These are phyloP conservation scores for Euphrasia arctica DNA, from an alignment of 305 asterid genomes.

Conservation along the genomic window DNA sequence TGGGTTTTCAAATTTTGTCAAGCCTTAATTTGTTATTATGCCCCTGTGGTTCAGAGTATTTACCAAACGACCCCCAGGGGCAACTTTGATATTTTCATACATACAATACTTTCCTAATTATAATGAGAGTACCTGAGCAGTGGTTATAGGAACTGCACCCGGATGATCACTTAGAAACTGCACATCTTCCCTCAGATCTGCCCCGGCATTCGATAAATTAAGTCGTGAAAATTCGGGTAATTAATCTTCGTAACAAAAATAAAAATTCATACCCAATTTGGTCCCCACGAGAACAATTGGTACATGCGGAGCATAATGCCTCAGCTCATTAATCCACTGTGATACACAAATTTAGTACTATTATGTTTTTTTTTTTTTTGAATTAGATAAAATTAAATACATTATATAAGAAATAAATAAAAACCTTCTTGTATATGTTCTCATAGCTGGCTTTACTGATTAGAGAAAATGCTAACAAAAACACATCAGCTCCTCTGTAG, in stretches of 20 bases:
- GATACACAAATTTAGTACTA: background rate
- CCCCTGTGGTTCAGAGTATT: background rate
- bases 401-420: background rate
- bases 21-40: background rate
- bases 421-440: conserved; percentile 77
- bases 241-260: background rate
- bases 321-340: conserved; percentile 75
- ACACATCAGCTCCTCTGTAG: conserved; percentile 91
- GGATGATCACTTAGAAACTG: conserved; percentile 75
- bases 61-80: background rate
- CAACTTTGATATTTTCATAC: background rate
- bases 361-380: background rate
- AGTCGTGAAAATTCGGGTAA: background rate
- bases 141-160: conserved; percentile 59
- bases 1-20: conserved; percentile 10
- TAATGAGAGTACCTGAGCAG: conserved; percentile 48
- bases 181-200: conserved; percentile 77
- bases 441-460: conserved; percentile 92
- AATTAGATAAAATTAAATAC: background rate
- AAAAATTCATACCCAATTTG: conserved; percentile 50
- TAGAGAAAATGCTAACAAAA: conserved; percentile 76
- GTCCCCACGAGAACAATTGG: conserved; percentile 86
- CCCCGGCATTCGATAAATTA: background rate
- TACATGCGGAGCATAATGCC: conserved; percentile 69
- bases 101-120: background rate